Evolutionary conservation across 495 filamentous ascomycete species (phyloP), one percentile per base, ranked within the genome.

Genomic region (Pyrenula aspistea): DNA sequence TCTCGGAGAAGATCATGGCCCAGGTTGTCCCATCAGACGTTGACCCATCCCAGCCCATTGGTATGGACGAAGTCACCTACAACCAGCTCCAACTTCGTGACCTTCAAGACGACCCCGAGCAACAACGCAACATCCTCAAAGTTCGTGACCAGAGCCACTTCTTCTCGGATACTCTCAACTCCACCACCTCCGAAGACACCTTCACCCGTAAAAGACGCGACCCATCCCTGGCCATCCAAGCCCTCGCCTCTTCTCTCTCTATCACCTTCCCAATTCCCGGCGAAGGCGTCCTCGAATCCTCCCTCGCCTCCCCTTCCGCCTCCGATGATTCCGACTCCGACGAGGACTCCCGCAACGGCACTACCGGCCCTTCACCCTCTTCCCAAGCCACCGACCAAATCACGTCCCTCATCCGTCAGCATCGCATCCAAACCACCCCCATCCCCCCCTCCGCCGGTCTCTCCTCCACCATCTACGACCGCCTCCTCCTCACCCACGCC

Each of bases 1-100:
- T 96, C 55, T 93, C 87, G 62, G 86, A 90, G 62, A 96, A 93
- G 65, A 85, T 98, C 60, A 85, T 98, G 74, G 86, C 85, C 25
- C 85, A 89, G 56, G 88, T 94, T 19, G 78, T 84, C 2, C 86
- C 89, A 0, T 79, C 84, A 2, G 93, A 96, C 63, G 68, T 76
- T 21, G 82, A 88, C 56, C 76, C 82, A 12, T 77, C 76, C 59
- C 79, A 70, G 24, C 79, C 78, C 1, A 78, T 81, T 55, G 88
- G 83, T 11, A 71, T 86, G 60, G 88, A 94, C 60, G 87, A 90
- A 61, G 83, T 82, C 56, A 83, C 86, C 2, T 91, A 84, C 62
- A 76, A 83, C 59, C 70, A 87, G 61, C 74, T 96, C 49, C 77
- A 80, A 22, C 75, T 98, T n/a, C 83, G 83, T 12, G 93, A 98